A percentile compares a stretch with the other conserved stretches of the same genome.
These are phyloP conservation scores for Polyporus arcularius DNA, from an alignment of 768 basidiomycete genomes.

Conservation along the genomic window DNA sequence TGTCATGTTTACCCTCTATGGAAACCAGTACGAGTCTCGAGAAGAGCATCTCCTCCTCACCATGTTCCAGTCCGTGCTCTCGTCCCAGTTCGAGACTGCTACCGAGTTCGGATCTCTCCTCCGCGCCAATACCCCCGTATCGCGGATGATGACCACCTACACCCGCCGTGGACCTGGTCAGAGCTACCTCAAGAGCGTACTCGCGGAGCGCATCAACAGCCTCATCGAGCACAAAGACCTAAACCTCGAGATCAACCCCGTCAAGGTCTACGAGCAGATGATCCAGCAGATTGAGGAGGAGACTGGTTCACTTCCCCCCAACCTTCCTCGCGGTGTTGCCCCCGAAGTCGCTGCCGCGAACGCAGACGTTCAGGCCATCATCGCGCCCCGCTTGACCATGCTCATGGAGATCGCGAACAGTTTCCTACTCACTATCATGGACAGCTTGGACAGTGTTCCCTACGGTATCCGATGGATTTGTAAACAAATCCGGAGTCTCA, in stretches of 20 bases:
- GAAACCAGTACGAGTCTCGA: constrained; percentile 87
- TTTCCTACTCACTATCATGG: constrained; percentile 96
- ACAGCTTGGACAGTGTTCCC: constrained; percentile 97
- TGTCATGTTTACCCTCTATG: constrained; percentile 99
- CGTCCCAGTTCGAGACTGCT: constrained; percentile 98
- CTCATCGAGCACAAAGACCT: constrained; percentile 99
- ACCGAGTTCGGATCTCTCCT: constrained; percentile 99
- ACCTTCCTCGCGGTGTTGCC: constrained; percentile 89
- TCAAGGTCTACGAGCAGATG: constrained; percentile 99
- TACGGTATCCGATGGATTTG: constrained; percentile 99
- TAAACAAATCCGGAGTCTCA: constrained; percentile 97
- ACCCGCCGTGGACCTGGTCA: constrained; percentile 98
- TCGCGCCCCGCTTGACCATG: constrained; percentile 96
- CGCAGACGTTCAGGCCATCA: constrained; percentile 95
- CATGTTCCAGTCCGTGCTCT: constrained; percentile 99
- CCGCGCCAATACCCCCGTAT: constrained; percentile 98
- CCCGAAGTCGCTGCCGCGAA: constrained; percentile 96
- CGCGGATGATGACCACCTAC: constrained; percentile 99
- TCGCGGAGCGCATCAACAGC: constrained; percentile 98
- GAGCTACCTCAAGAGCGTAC: constrained; percentile 95
- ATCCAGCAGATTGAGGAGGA: constrained; percentile 98
- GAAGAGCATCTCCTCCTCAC: constrained; percentile 98
- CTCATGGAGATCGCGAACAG: constrained; percentile 99
- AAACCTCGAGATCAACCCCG: constrained; percentile 98
- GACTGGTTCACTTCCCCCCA: constrained; percentile 86